These are phyloP conservation scores for Camelina hispida DNA, from an alignment of 345 rosid species.

Conservation along the genomic window DNA sequence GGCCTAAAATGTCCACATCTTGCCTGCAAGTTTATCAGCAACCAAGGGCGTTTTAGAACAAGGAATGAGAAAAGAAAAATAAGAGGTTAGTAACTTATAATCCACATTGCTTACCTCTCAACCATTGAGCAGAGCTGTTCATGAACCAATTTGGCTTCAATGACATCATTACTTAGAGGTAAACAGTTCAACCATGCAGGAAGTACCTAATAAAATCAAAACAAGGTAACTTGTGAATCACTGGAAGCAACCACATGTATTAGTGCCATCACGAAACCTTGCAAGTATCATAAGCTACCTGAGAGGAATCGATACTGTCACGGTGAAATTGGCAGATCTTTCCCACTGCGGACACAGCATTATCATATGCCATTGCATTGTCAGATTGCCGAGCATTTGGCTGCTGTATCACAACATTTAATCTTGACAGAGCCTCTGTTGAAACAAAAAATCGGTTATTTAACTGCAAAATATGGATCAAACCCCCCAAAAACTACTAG, in stretches of 20 bases:
- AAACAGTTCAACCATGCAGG: constrained; percentile 99
- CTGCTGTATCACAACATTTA: constrained; percentile 81
- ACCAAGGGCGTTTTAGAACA: constrained; percentile 21
- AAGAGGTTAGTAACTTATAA: not conserved
- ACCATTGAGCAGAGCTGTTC: constrained; percentile 97
- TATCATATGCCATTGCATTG: constrained; percentile 96
- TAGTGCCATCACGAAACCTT: not conserved
- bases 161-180: constrained; percentile 88
- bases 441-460: constrained; percentile 40
- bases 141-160: constrained; percentile 97
- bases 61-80: not conserved
- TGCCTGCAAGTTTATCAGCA: constrained; percentile 62
- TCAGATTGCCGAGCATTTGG: constrained; percentile 85
- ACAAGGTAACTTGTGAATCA: not conserved
- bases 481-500: constrained; percentile 3
- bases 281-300: constrained; percentile 52
- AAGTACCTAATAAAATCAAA: constrained; percentile 58
- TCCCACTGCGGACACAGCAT: constrained; percentile 99
- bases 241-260: constrained; percentile 12
- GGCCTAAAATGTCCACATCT: constrained; percentile 82
- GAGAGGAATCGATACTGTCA: constrained; percentile 82
- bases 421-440: constrained; percentile 95
- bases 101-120: constrained; percentile 63
- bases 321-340: constrained; percentile 94
- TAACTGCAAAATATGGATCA: not conserved